These are phyloP conservation scores for Viola odorata DNA, from an alignment of 345 rosid genomes.

Conservation along the genomic window DNA sequence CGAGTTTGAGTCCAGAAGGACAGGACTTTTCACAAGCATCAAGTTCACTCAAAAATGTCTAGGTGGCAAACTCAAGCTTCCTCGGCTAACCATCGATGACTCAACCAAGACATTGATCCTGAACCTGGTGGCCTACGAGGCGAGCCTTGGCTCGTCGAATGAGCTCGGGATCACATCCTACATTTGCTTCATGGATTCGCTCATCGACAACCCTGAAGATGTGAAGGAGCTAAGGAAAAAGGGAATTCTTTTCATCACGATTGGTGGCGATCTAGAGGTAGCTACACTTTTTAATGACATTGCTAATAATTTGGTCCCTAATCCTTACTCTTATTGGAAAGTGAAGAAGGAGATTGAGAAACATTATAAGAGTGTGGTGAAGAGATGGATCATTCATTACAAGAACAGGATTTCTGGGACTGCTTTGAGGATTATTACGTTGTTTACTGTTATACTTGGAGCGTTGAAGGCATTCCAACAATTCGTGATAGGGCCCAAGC, in stretches of 20 bases:
- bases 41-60: neutral
- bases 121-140: conserved; percentile 27
- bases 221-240: conserved; percentile 12
- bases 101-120: conserved; percentile 13
- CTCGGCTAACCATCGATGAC: conserved; percentile 11
- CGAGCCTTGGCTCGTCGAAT: conserved; percentile 1
- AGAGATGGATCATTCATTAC: neutral
- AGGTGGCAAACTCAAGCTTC: conserved; percentile 5
- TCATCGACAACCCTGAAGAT: conserved; percentile 13
- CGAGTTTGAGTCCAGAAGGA: neutral
- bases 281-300: conserved; percentile 11
- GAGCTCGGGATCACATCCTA: conserved; percentile 14
- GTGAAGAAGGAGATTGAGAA: neutral
- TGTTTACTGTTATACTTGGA: no score
- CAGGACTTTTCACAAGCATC: neutral
- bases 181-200: conserved; percentile 12
- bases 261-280: conserved; percentile 15
- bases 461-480: no score
- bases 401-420: no score
- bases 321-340: neutral
- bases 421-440: no score
- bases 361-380: neutral
- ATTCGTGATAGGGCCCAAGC: no score
- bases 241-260: conserved; percentile 5
- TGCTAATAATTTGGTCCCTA: conserved; percentile 11